Percentiles rank a stretch among this genome's conserved stretches.
Conservation (phyloP, 2,329 filamentous ascomycete genomes). For the Arthrobotrys sinensis region DNA sequence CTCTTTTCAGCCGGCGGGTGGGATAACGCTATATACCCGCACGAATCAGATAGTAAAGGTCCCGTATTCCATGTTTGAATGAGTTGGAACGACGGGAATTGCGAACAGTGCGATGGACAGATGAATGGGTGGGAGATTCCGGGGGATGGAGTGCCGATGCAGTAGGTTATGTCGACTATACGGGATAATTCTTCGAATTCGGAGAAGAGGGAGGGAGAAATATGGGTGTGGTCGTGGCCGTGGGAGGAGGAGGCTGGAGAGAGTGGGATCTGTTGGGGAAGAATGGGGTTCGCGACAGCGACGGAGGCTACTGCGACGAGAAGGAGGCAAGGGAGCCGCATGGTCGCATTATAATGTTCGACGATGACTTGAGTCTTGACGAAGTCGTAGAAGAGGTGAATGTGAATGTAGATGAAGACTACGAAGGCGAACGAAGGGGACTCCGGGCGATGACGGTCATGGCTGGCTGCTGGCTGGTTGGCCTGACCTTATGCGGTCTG, state of each 20-base stretch:
- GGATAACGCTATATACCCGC: slow-evolving; percentile 93
- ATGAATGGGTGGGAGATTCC: slow-evolving; percentile 87
- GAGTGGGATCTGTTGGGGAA: slow-evolving; percentile 33
- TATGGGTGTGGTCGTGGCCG: slow-evolving; percentile 11
- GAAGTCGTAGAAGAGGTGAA: not conserved
- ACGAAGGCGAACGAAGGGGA: slow-evolving; percentile 13
- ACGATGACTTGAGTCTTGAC: too few species aligned
- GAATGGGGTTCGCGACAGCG: slow-evolving; percentile 46
- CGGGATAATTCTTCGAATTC: slow-evolving; percentile 90
- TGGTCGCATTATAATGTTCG: slow-evolving; percentile 15
- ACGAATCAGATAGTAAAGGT: slow-evolving; percentile 86
- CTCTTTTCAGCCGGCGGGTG: slow-evolving; percentile 74
- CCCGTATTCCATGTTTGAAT: slow-evolving; percentile 91
- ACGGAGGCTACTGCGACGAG: not conserved
- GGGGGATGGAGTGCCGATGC: slow-evolving; percentile 79
- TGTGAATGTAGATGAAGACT: not conserved
- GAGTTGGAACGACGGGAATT: slow-evolving; percentile 85
- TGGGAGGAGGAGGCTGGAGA: slow-evolving; percentile 22
- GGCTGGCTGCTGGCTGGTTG: not conserved
- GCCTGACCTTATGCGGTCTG: not conserved
- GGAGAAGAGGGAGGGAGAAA: slow-evolving; percentile 65
- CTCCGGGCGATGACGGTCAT: slow-evolving; percentile 20
- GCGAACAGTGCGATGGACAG: slow-evolving; percentile 86
- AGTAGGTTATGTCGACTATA: slow-evolving; percentile 84
- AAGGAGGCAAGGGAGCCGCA: slow-evolving; percentile 6